These are phyloP conservation scores for Solanum aculeatissimum DNA, from an alignment of 305 asterid genomes.

Conservation along the genomic window DNA sequence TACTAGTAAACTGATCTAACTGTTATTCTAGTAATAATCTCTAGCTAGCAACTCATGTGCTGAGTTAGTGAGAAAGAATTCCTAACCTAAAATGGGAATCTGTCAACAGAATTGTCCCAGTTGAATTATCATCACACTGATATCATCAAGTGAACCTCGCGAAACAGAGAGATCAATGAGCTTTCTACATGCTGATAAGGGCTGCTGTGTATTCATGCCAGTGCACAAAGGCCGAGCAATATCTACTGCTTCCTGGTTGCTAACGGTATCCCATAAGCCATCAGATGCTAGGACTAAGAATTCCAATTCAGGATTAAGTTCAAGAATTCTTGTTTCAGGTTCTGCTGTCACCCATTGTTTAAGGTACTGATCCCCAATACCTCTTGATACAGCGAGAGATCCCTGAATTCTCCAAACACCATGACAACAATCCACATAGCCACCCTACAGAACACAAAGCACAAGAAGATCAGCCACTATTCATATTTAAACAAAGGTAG, in stretches of 20 bases:
- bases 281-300: constrained; percentile 84
- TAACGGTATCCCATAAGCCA: constrained; percentile 85
- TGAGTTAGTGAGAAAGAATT: not conserved
- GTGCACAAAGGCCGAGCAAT: constrained; percentile 33
- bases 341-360: constrained; percentile 75
- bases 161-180: constrained; percentile 57
- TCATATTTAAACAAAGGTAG: not conserved
- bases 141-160: constrained; percentile 65
- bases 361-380: constrained; percentile 69
- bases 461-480: constrained; percentile 1
- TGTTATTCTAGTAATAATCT: not conserved
- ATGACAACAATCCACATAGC: constrained; percentile 51
- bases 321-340: constrained; percentile 49
- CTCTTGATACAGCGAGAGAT: constrained; percentile 68
- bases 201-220: constrained; percentile 19
- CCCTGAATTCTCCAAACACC: constrained; percentile 80
- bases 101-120: constrained; percentile 35
- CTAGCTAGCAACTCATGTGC: not conserved
- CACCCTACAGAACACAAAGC: constrained; percentile 35
- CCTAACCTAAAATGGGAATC: constrained; percentile 4
- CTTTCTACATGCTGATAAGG: constrained; percentile 48
- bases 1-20: not conserved
- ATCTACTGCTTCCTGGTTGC: constrained; percentile 77
- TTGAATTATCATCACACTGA: constrained; percentile 48
- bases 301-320: constrained; percentile 43